Evolutionary conservation across 768 basidiomycete species (phyloP).

Genomic region (Leccinellum rugosiceps): DNA sequence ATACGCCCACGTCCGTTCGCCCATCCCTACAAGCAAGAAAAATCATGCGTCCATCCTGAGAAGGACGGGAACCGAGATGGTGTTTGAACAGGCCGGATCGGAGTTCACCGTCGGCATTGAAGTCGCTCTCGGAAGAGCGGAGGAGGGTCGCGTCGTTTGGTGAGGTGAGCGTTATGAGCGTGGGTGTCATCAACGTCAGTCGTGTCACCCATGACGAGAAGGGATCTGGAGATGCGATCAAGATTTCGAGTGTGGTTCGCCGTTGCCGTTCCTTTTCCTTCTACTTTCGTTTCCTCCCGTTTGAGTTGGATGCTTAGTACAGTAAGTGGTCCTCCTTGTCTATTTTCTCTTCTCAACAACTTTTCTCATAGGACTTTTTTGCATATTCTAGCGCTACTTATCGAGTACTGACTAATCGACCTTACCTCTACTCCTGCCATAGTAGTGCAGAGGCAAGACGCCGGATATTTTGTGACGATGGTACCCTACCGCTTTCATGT

Average conservation of each 20-base stretch:
- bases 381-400: slow-evolving; percentile 5
- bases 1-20: slow-evolving; percentile 28
- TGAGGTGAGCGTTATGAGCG: slow-evolving; percentile 13
- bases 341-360: not conserved
- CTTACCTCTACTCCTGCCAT: not conserved
- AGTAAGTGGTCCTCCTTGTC: slow-evolving; percentile 6
- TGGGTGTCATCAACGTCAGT: not conserved
- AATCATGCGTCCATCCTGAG: slow-evolving; percentile 6
- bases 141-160: slow-evolving; percentile 32
- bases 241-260: slow-evolving; percentile 11
- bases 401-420: slow-evolving; percentile 12
- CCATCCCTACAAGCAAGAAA: slow-evolving; percentile 15
- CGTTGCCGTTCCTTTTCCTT: slow-evolving; percentile 12
- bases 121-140: slow-evolving; percentile 31
- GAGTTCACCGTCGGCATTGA: slow-evolving; percentile 30
- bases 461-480: slow-evolving; percentile 7
- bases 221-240: slow-evolving; percentile 3
- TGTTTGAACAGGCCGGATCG: slow-evolving; percentile 27
- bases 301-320: not conserved
- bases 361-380: not conserved
- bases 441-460: slow-evolving; percentile 4
- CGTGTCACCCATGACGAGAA: not conserved
- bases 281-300: slow-evolving; percentile 1
- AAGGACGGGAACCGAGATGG: slow-evolving; percentile 17
- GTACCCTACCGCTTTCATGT: slow-evolving; percentile 12